Evolutionary conservation across 2,329 filamentous ascomycete species (phyloP).

Genomic region (Xylaria sp.): DNA sequence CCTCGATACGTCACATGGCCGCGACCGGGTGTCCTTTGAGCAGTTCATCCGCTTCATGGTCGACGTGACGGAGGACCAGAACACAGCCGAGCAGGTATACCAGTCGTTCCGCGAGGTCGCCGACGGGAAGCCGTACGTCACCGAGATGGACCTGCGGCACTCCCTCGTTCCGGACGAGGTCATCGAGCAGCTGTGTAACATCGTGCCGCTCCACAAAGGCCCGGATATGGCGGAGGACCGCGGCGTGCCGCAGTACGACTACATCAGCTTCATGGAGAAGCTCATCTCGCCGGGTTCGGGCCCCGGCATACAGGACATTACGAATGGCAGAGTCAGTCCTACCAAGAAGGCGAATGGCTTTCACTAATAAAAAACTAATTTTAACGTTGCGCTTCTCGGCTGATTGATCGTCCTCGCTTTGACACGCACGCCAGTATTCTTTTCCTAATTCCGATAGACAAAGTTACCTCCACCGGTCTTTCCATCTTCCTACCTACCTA

Average conservation of each 20-base stretch:
- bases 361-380: conserved; percentile 32
- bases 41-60: conserved; percentile 99
- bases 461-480: conserved; percentile 14
- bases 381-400: not conserved
- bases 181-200: conserved; percentile 88
- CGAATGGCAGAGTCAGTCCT: conserved; percentile 48
- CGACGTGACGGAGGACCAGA: conserved; percentile 97
- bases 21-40: conserved; percentile 89
- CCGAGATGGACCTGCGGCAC: conserved; percentile 94
- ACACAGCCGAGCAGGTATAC: conserved; percentile 97
- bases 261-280: conserved; percentile 96
- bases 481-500: conserved; percentile 2
- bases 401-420: conserved; percentile 8
- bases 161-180: conserved; percentile 96
- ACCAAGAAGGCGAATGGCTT: conserved; percentile 45
- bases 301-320: conserved; percentile 47
- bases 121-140: conserved; percentile 98
- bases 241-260: conserved; percentile 89
- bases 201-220: conserved; percentile 85
- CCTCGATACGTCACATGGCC: conserved; percentile 81
- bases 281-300: conserved; percentile 61
- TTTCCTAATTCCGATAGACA: not conserved
- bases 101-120: conserved; percentile 98
- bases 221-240: conserved; percentile 88
- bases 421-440: not conserved